Base-by-base conservation (phyloP, 2,329 filamentous ascomycete species). In the Graphium sp. region DNA sequence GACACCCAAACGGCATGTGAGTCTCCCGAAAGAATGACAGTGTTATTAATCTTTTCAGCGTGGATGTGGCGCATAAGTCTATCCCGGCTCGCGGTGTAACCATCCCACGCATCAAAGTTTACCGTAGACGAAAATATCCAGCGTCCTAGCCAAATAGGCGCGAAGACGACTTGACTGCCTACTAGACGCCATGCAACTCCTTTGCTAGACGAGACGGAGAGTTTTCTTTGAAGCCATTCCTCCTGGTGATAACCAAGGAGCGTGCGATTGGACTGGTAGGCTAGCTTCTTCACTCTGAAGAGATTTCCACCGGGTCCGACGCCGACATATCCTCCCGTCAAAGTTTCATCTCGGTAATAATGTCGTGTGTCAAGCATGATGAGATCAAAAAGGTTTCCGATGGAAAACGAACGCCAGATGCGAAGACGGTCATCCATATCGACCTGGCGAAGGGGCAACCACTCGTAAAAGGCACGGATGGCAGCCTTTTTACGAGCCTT, bases 181-280 rank as follows among this genome's bases (percentile, higher is more conserved):
- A 84, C 62, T 12, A 84, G 46, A 22, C 77, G 60, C 78, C 78
- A 84, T 1, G 64, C 60, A 1, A 76, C 71, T 15, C 70, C 71
- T n/a, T 76, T 64, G 11, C 65, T 41, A n/a, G 64, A 56, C 1
- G 71, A 75, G 27, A 61, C 46, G 5, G 57, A 58, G 6, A 80
- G 52, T 23, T 59, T 52, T 25, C 60, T 58, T 45, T 77, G 78
- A 49, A 81, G 74, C 79, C 79, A 84, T 39, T 68, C 66, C 47
- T 84, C 79, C 44, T 84, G 78, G 8, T 65, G 63, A 2, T 62
- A 56, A 3, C 78, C 78, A 75, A 84, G 82, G 37, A 84, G 52
- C 0, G 64, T 66, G 4, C 78, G 66, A 5, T 69, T 63, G 3
- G 73, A 67, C 32, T 83, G 74, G 37, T n/a, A n/a, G n/a, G n/a